Base-by-base conservation (phyloP, 495 filamentous ascomycete genomes). In the Tuber borchii region DNA sequence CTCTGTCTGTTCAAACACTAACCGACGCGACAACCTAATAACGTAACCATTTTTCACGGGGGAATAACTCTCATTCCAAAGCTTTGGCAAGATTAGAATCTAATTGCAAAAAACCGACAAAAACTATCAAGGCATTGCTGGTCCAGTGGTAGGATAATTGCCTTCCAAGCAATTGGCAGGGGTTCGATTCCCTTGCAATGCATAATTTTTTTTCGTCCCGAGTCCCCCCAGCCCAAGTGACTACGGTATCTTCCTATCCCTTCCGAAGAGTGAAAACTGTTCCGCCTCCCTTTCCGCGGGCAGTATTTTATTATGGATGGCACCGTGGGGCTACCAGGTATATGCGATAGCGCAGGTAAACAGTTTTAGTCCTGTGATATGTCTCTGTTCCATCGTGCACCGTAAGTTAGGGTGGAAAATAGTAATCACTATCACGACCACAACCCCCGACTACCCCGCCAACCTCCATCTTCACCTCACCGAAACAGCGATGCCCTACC, bases 141-240 rank as follows among this genome's bases (percentile, higher is more conserved):
- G 71, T 77, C 71, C 75, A 79, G 74, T 71, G 77, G 75, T 74
- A 79, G 76, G 71, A 79, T 79, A 78, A 73, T 73, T 77, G 76
- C 72, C 78, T 79, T 78, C 75, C 78, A 79, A 78, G 76, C 72
- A 79, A 78, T 73, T 78, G 77, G 77, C 76, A 78, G 71, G 75
- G 76, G 75, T 77, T 74, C 77, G 72, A 79, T 69, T 79, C 76
- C 78, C 78, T 40, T 76, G 73, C 61, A 69, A 76, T 74, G 72
- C 71, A 69, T 70, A 43, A 22, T 20, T 31, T 31, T 76, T 56
- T 44, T 22, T 8, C 9, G 20, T 26, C 2, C 9, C 42, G 42
- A n/a, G 22, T n/a, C n/a, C 9, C 48, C 8, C 26, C 12, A 2
- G 22, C 9, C 42, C 12, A 3, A 20, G 46, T 51, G 46, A 22